A percentile compares a stretch with the other conserved stretches of the same genome.
These are phyloP conservation scores for Neurospora crassa DNA, from an alignment of 2,329 filamentous ascomycete species.

Conservation along the genomic window DNA sequence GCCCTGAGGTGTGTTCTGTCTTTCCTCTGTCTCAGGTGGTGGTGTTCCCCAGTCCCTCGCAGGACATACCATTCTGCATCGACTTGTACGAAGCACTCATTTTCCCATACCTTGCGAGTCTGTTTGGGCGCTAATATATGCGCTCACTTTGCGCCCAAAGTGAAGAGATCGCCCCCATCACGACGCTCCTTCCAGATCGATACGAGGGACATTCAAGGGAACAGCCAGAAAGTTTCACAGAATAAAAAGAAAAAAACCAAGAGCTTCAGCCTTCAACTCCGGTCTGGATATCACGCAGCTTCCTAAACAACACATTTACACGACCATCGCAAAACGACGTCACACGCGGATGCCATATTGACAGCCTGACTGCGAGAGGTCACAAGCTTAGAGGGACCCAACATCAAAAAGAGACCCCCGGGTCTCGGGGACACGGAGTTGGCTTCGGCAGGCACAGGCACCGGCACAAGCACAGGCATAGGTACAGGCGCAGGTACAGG, in stretches of 20 bases:
- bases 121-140: background rate
- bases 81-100: background rate
- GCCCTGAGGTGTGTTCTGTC: background rate
- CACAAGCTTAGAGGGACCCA: background rate
- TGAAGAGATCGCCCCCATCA: background rate
- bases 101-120: background rate
- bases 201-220: background rate
- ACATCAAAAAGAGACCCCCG: background rate
- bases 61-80: background rate
- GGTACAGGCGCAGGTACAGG: background rate
- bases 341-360: background rate
- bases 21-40: background rate
- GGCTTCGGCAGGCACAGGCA: background rate
- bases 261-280: background rate
- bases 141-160: background rate
- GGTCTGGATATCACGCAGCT: background rate
- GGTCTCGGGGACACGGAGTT: background rate
- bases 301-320: background rate
- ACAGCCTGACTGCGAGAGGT: background rate
- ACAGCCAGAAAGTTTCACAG: background rate
- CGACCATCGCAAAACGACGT: background rate
- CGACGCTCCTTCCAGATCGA: background rate
- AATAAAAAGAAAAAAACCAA: background rate
- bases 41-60: background rate
- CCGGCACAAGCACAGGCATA: background rate